phyloP scores from a whole-genome alignment of 2,329 filamentous ascomycete genomes.

The Diaporthe sp. region DNA sequence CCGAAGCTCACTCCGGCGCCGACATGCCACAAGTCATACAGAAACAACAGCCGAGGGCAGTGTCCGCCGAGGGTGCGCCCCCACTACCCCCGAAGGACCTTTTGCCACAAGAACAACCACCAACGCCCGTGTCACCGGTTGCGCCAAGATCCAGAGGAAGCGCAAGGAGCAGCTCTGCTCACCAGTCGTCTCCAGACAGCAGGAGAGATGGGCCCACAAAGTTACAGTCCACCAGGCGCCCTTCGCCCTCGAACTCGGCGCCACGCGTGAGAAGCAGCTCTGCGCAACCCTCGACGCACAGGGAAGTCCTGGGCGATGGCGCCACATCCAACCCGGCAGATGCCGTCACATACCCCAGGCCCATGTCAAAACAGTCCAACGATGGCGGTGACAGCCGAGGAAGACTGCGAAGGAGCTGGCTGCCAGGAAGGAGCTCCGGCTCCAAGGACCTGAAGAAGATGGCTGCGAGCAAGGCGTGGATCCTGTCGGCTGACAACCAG shows the following conservation, averaged over 20 bases:
- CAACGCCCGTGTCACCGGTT: constrained; percentile 30
- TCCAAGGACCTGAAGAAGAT: constrained; percentile 55
- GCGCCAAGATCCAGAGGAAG: constrained; percentile 19
- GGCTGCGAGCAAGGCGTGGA: constrained; percentile 60
- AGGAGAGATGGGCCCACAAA: constrained; percentile 44
- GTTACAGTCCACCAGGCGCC: constrained; percentile 41
- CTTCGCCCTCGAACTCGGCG: constrained; percentile 51
- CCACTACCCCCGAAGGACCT: constrained; percentile 26
- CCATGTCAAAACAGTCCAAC: constrained; percentile 52
- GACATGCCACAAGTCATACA: constrained; percentile 39
- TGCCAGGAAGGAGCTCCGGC: constrained; percentile 66
- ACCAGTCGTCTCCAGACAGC: constrained; percentile 38
- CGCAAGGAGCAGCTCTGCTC: constrained; percentile 26
- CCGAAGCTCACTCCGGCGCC: constrained; percentile 7
- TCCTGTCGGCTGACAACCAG: constrained; percentile 65
- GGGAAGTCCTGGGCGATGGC: constrained; percentile 48
- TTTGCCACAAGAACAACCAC: constrained; percentile 22
- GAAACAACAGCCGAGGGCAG: constrained; percentile 35
- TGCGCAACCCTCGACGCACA: constrained; percentile 57
- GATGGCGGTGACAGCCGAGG: constrained; percentile 54
- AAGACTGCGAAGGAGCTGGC: constrained; percentile 67
- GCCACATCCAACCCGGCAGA: constrained; percentile 48
- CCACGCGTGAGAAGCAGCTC: constrained; percentile 63
- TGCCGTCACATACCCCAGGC: constrained; percentile 49
- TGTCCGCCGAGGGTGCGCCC: constrained; percentile 22